Conservation (phyloP, 805 yeast species). For the Cyberlindnera suaveolens region DNA sequence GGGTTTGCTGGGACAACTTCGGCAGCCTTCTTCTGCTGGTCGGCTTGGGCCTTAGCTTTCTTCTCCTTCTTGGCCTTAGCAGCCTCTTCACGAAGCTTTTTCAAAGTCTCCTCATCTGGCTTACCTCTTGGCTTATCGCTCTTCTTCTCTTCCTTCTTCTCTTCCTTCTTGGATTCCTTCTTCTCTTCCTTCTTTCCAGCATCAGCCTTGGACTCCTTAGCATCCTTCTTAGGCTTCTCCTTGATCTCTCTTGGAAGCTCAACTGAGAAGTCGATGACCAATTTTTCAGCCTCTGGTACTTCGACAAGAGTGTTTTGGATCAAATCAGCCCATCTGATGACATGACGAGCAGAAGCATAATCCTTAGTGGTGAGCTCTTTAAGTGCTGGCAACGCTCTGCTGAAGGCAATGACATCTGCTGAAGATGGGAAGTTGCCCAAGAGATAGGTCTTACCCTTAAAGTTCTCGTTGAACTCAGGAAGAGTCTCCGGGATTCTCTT, state of each 20-base stretch:
- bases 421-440: slow-evolving; percentile 60
- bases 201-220: slow-evolving; percentile 19
- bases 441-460: slow-evolving; percentile 66
- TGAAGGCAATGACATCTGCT: slow-evolving; percentile 67
- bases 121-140: slow-evolving; percentile 32
- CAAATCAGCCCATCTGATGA: slow-evolving; percentile 88
- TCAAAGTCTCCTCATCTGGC: slow-evolving; percentile 42
- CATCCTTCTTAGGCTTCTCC: slow-evolving; percentile 46
- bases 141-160: slow-evolving; percentile 35
- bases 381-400: slow-evolving; percentile 53
- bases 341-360: slow-evolving; percentile 66
- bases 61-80: slow-evolving; percentile 60
- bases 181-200: slow-evolving; percentile 34
- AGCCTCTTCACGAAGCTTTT: slow-evolving; percentile 44
- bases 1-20: slow-evolving; percentile 67
- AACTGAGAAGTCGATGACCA: slow-evolving; percentile 51
- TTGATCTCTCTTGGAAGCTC: slow-evolving; percentile 72
- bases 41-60: slow-evolving; percentile 40
- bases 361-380: slow-evolving; percentile 48
- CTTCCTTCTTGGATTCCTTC: slow-evolving; percentile 24
- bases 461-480: slow-evolving; percentile 58
- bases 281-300: slow-evolving; percentile 46
- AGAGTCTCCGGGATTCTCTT: slow-evolving; percentile 48
- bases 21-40: slow-evolving; percentile 49
- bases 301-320: slow-evolving; percentile 63